Evolutionary conservation across 2,329 filamentous ascomycete species (phyloP).

Genomic region (Cladophialophora immunda): DNA sequence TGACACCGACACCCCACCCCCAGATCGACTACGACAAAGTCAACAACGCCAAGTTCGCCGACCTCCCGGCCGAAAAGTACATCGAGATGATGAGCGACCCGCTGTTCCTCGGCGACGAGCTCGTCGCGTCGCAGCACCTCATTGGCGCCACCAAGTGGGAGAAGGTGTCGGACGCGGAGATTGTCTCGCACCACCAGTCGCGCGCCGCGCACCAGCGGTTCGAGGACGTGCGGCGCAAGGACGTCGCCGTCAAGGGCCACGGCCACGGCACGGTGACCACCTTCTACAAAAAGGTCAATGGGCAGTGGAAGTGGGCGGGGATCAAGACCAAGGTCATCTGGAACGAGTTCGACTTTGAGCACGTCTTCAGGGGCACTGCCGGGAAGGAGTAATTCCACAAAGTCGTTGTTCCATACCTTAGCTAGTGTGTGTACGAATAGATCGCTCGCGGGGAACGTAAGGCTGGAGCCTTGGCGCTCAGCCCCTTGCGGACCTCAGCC

Average conservation of each 20-base stretch:
- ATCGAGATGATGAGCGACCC: constrained; percentile 78
- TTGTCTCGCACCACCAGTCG: constrained; percentile 68
- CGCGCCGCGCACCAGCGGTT: constrained; percentile 61
- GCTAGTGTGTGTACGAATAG: too few relatives aligned
- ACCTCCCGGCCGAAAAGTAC: constrained; percentile 74
- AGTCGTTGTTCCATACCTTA: too few relatives aligned
- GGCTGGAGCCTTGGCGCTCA: too few relatives aligned
- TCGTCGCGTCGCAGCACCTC: constrained; percentile 19
- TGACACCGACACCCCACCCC: too few relatives aligned
- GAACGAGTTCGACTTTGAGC: constrained; percentile 66
- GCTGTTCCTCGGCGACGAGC: constrained; percentile 71
- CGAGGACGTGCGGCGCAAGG: constrained; percentile 70
- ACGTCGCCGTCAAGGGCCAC: constrained; percentile 67
- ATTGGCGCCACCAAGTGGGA: constrained; percentile 62
- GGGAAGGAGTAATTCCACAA: constrained; percentile 25
- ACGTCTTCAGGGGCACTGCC: constrained; percentile 53
- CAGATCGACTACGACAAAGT: constrained; percentile 22
- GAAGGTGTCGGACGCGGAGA: constrained; percentile 65
- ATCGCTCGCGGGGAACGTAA: too few relatives aligned
- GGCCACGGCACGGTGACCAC: constrained; percentile 61
- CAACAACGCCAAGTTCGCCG: constrained; percentile 60
- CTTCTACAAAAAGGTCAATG: constrained; percentile 66
- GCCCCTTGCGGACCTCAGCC: too few relatives aligned
- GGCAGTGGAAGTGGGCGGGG: constrained; percentile 70
- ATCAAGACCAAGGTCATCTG: constrained; percentile 65